Percentiles rank a stretch among this genome's conserved stretches.
Evolutionary conservation across 73 alveolate genomes (phyloP).

Genomic region (Halteria grandinella): DNA sequence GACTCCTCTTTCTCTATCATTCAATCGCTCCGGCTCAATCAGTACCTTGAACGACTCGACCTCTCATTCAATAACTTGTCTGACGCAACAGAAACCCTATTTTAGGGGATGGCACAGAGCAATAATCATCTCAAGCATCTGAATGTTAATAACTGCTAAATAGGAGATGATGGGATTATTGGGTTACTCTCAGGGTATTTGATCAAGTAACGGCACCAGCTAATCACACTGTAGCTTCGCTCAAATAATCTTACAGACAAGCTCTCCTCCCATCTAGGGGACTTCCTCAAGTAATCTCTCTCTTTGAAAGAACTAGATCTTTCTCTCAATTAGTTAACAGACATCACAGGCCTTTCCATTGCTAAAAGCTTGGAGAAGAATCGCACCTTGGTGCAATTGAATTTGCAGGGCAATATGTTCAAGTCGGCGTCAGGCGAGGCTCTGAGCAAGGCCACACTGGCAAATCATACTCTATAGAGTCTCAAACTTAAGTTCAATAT

Average conservation of each 20-base stretch:
- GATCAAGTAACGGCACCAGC: neutral
- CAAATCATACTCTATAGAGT: neutral
- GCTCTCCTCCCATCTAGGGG: neutral
- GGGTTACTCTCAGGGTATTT: constrained; percentile 28
- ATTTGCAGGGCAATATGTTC: constrained; percentile 20
- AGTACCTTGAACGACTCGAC: neutral
- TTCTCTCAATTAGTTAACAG: constrained; percentile 16
- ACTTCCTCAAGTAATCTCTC: neutral
- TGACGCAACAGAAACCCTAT: neutral
- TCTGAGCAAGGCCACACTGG: constrained; percentile 10
- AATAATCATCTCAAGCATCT: neutral
- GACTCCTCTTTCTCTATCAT: neutral
- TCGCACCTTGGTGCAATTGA: neutral
- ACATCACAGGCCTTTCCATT: neutral
- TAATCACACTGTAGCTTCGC: neutral
- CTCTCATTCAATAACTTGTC: neutral
- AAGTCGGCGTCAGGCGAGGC: constrained; percentile 34
- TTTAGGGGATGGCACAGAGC: neutral
- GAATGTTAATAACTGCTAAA: constrained; percentile 1
- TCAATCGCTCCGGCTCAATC: neutral
- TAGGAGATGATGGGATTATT: constrained; percentile 13
- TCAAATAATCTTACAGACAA: neutral
- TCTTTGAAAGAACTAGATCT: constrained; percentile 10
- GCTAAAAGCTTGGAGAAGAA: constrained; percentile 15
- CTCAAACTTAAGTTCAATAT: constrained; percentile 12